Base-by-base conservation (phyloP, 2,329 filamentous ascomycete species). In the Hypoxylon sp. region DNA sequence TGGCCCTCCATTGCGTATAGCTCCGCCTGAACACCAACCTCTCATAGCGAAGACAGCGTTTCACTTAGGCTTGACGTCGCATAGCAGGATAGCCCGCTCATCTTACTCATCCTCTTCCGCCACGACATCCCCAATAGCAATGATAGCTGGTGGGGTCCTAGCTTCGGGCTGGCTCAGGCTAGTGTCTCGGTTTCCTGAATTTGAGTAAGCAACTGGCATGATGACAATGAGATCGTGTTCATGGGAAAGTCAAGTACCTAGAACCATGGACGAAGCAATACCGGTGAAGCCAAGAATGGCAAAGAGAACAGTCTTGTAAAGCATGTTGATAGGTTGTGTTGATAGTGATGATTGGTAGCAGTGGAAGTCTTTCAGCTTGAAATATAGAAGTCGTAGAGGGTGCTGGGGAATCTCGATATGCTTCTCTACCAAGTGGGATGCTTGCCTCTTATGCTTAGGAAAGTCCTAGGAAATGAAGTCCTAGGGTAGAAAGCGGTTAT, bases 281-380 rank as follows among this genome's bases (percentile, higher is more conserved):
- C 61, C 49, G 23, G 49, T 64, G 32, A 64, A 51, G 14, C 61
- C 61, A 5, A 64, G 41, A 25, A 59, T 19, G 55, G 61, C 48
- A n/a, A 64, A 32, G 41, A 64, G 28, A 19, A 64, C 23, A 5
- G 55, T 59, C 61, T 58, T 64, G 55, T 59, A 59, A 17, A 59
- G 53, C 61, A 64, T 64, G 2, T 56, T 56, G 30, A 7, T 13
- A 36, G 14, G 38, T 21, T 56, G 5, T 41, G 41, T 14, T 46
- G 41, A 25, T 14, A 43, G 32, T 62, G 7, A 1, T 49, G 48
- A 32, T 23, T 32, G 10, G 5, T 60, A 60, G 13, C 48, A 28
- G 1, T 52, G 30, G 19, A 41, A 13, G 21, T 23, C n/a, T 23
- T 34, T 49, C 14, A 36, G n/a, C 25, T 56, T 36, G 19, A 55